Evolutionary conservation across 441 rosid species (phyloP), one percentile per base, ranked within the genome.

Genomic region (Erodium trifolium): DNA sequence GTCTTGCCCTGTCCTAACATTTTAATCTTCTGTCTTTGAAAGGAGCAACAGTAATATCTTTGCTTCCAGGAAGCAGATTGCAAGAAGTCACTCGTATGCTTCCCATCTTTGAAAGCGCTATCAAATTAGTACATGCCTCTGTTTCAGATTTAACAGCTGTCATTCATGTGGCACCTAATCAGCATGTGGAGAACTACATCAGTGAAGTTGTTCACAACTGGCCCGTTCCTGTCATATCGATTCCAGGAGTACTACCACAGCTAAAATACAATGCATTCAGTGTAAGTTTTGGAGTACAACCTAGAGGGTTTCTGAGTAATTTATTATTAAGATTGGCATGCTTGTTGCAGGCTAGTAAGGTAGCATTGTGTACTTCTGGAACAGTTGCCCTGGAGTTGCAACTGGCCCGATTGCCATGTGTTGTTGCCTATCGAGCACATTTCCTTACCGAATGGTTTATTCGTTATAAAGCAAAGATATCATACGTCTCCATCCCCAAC

Each of bases 1-100:
- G 10, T 47, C 53, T 47, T 47, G 53, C 53, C n/a, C 10, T 47
- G 53, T 47, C 2, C 10, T 76, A 23, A 23, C 27, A 23, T 23
- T 23, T 23, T 23, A 23, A 23, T 23, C 0, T 23, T 23, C 27
- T 23, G 27, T 23, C 27, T 23, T 66, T 69, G 73, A 41, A 72
- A 88, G 97, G 87, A 78, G 87, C 94, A 45, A 85, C 80, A 0
- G 72, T 85, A 72, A 72, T 93, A 67, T 79, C 86, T 63, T 77
- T 93, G 80, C 88, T 90, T 63, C 98, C 98, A 2, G 97, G 98
- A 76, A 93, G 98, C 83, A 84, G 98, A 82, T 77, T 89, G 76
- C 97, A 90, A 78, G 98, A 93, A 82, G 92, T 88, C 67, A 77
- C 79, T 29, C 82, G 90, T 71, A 88, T 90, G 97, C 88, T 93